phyloP scores from a whole-genome alignment of 2,329 filamentous ascomycete species.

The Lecanosticta acicola region DNA sequence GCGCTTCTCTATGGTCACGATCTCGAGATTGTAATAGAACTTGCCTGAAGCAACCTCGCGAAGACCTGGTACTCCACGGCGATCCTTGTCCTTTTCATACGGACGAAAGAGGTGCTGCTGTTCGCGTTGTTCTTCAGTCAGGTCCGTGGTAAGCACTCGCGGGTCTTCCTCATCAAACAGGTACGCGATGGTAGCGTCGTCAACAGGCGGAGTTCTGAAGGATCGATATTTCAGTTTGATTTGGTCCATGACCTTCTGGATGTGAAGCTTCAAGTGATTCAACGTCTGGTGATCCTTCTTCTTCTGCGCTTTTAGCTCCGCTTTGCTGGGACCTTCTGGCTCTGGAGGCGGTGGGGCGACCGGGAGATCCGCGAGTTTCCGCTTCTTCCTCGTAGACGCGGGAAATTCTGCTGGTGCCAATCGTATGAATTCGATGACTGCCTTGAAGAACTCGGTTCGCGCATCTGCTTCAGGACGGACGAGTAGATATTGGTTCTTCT shows the following conservation, averaged over 20 bases:
- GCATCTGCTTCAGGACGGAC: slow-evolving; percentile 54
- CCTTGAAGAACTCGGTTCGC: slow-evolving; percentile 74
- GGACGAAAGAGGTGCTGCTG: slow-evolving; percentile 59
- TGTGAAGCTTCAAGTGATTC: slow-evolving; percentile 78
- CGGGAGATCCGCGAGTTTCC: slow-evolving; percentile 70
- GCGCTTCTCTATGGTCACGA: slow-evolving; percentile 89
- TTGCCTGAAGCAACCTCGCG: slow-evolving; percentile 70
- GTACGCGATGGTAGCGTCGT: slow-evolving; percentile 68
- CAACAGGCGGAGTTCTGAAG: slow-evolving; percentile 75
- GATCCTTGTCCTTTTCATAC: slow-evolving; percentile 73
- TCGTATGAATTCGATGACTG: slow-evolving; percentile 68
- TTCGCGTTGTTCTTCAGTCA: slow-evolving; percentile 50
- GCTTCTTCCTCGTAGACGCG: slow-evolving; percentile 76
- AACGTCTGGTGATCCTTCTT: slow-evolving; percentile 77
- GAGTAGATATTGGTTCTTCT: slow-evolving; percentile 69
- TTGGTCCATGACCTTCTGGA: slow-evolving; percentile 96
- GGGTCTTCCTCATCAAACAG: slow-evolving; percentile 80
- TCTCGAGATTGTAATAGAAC: slow-evolving; percentile 92
- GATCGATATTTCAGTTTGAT: slow-evolving; percentile 85
- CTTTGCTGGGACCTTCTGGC: slow-evolving; percentile 58
- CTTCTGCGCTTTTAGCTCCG: slow-evolving; percentile 72
- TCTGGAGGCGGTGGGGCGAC: slow-evolving; percentile 65
- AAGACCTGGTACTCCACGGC: slow-evolving; percentile 70
- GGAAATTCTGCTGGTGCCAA: slow-evolving; percentile 82
- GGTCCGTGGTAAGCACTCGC: slow-evolving; percentile 54